Evolutionary conservation across 352 stramenopile genomes (phyloP).

Genomic region (Elongisporangium undulatum): DNA sequence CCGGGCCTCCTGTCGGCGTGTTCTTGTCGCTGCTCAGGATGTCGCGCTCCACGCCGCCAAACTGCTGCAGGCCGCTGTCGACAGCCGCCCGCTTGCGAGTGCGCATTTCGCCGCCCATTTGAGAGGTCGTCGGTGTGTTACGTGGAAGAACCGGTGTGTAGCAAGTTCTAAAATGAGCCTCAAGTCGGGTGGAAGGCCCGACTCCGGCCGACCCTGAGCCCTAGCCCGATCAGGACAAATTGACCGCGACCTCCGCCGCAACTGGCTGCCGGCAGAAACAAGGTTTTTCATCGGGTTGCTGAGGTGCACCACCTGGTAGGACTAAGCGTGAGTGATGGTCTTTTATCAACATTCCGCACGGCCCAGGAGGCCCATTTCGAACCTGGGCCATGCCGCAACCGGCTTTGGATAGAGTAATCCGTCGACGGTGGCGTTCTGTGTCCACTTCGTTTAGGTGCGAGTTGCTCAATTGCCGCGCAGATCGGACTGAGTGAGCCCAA

Average conservation of each 20-base stretch:
- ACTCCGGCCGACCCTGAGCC: not conserved
- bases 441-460: not conserved
- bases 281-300: not conserved
- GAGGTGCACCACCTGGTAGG: not conserved
- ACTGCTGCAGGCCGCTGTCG: slow-evolving; percentile 6
- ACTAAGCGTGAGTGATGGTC: not conserved
- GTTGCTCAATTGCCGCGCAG: not conserved
- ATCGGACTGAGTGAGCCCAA: not conserved
- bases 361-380: not conserved
- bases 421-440: not conserved
- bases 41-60: slow-evolving; percentile 11
- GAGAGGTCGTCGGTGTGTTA: not conserved
- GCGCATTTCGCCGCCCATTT: slow-evolving; percentile 31
- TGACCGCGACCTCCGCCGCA: not conserved
- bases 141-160: not conserved
- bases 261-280: not conserved
- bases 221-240: not conserved
- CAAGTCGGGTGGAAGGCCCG: not conserved
- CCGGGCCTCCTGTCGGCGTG: slow-evolving; percentile 5
- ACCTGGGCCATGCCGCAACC: not conserved
- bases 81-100: slow-evolving; percentile 12
- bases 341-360: not conserved
- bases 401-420: not conserved
- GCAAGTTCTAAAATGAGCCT: not conserved
- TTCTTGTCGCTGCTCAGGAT: slow-evolving; percentile 5